Evolutionary conservation across 140 eudicot genomes (phyloP).

Genomic region (Oenanthe javanica): DNA sequence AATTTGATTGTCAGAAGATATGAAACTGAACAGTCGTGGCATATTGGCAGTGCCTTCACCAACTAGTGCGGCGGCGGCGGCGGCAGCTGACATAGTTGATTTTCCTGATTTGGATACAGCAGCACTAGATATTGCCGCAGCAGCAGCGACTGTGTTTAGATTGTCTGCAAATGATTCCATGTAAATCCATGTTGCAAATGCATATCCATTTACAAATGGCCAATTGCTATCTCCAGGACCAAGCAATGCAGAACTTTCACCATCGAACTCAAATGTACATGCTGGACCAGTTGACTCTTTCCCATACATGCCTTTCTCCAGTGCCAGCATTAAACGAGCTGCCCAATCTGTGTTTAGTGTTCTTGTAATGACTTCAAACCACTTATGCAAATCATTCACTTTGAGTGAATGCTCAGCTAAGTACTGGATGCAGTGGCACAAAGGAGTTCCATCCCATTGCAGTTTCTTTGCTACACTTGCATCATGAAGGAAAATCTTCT

Average conservation of each 20-base stretch:
- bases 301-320: conserved; percentile 89
- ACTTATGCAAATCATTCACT: conserved; percentile 68
- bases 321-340: conserved; percentile 55
- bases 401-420: conserved; percentile 93
- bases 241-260: conserved; percentile 97
- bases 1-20: conserved; percentile 97
- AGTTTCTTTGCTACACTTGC: conserved; percentile 31
- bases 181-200: conserved; percentile 97
- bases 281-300: conserved; percentile 89
- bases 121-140: conserved; percentile 97
- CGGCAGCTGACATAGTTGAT: conserved; percentile 94
- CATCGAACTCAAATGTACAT: conserved; percentile 92
- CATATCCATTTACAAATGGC: conserved; percentile 92
- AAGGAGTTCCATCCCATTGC: conserved; percentile 93
- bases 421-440: conserved; percentile 81
- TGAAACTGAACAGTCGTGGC: conserved; percentile 96
- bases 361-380: conserved; percentile 65
- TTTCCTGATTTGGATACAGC: conserved; percentile 96
- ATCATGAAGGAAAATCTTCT: conserved; percentile 66
- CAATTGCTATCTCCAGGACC: conserved; percentile 99
- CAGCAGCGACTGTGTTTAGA: conserved; percentile 94
- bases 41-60: conserved; percentile 98
- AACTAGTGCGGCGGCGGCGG: conserved; percentile 97
- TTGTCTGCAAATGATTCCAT: conserved; percentile 97
- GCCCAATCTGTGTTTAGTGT: conserved; percentile 72